These are phyloP conservation scores for Scedosporium apiospermum DNA, from an alignment of 2,329 filamentous ascomycete genomes.

Conservation along the genomic window DNA sequence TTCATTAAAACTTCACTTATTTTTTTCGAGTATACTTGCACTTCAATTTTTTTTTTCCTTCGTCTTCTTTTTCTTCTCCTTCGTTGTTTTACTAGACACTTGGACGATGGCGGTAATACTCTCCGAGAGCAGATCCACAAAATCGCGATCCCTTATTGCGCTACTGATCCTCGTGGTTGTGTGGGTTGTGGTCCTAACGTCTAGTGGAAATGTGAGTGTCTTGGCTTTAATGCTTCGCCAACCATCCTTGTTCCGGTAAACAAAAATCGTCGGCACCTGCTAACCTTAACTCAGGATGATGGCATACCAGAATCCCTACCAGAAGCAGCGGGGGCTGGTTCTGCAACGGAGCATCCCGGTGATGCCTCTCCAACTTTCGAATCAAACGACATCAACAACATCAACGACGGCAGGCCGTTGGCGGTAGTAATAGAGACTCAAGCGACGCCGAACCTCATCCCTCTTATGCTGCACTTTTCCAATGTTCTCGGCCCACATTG, in stretches of 20 bases:
- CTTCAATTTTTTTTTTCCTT: too few relatives aligned
- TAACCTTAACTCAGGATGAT: too few relatives aligned
- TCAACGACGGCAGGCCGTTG: neutral
- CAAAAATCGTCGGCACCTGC: too few relatives aligned
- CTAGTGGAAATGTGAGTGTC: neutral
- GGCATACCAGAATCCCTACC: neutral
- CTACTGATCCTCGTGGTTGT: neutral
- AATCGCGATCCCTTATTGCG: neutral
- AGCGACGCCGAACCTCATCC: slow-evolving; percentile 19
- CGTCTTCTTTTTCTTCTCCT: too few relatives aligned
- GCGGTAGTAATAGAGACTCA: slow-evolving; percentile 27
- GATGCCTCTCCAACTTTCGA: neutral
- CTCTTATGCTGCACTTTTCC: slow-evolving; percentile 28
- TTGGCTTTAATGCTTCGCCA: neutral
- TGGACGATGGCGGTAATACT: neutral
- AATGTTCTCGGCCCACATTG: slow-evolving; percentile 30
- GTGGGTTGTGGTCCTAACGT: neutral
- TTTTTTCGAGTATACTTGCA: too few relatives aligned
- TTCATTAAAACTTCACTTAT: too few relatives aligned
- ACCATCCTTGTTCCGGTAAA: neutral
- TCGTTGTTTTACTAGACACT: too few relatives aligned
- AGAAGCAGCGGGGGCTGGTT: neutral
- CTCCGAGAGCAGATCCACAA: neutral
- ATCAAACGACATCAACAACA: neutral
- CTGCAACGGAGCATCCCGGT: neutral